Evolutionary conservation across 306 rosid species (phyloP), one percentile per base, ranked within the genome.

Genomic region (Trifolium dubium): DNA sequence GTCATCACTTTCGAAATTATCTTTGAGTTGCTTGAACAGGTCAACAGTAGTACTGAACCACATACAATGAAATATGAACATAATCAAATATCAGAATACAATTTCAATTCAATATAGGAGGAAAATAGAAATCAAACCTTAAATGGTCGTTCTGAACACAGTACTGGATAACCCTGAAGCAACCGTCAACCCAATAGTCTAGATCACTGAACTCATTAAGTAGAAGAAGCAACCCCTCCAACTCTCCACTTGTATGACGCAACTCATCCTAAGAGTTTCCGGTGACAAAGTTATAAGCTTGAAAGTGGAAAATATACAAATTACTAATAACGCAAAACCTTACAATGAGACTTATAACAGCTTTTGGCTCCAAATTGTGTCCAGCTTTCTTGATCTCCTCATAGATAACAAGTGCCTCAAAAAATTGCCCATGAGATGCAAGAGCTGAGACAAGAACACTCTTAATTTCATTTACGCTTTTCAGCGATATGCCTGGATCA

Each of bases 371-470:
- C 83, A 94, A 51, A 63, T 41, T 76, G 79, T 64, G 74, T 75
- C 92, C 96, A 61, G 80, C 83, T 44, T 81, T 80, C 85, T 89
- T 93, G 68, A 88, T 84, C 79, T 87, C 87, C 72, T 89, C 72
- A 67, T 85, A 87, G 14, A 88, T 37, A 71, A 35, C 31, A 58
- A 83, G 80, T 32, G 97, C 92, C 61, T 94, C 95, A 0, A 80
- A 69, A 70, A 88, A 61, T 77, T 85, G 83, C 69, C 92, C 95
- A 59, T 83, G 75, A 31, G 86, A 85, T 54, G 96, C 96, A 73
- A 94, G 96, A 71, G 92, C 69, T 72, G 83, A 81, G 79, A 88
- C 89, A 71, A 94, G 97, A 44, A 73, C 91, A 69, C 95, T 84
- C 77, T 85, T 89, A 73, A 91, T 76, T 82, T 91, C 97, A 78